Base-by-base conservation (phyloP, 1,139 yeast genomes). In the Hansenula sp. region DNA sequence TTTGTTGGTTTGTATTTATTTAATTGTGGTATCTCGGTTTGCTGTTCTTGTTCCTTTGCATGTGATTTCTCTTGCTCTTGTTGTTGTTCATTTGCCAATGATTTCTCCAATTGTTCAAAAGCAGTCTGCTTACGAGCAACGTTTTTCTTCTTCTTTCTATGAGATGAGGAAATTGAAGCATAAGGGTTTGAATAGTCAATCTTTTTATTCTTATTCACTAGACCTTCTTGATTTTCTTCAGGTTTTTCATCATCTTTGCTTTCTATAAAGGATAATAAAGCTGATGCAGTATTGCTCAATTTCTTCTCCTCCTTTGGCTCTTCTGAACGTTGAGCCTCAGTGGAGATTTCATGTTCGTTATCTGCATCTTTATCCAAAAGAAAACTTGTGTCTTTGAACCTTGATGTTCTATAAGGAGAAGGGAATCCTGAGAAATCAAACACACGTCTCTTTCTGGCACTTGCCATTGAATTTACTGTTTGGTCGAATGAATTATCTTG, bases 361-460 rank as follows among this genome's bases (percentile, higher is more conserved):
- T 48, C 41, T 17, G 50, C 48, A 41, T 57, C 53, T 41, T 51
- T 45, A 35, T 55, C 50, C 42, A 53, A 41, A 66, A 38, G 73
- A 59, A 60, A 63, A 59, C 55, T 73, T 28, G 38, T 13, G 11
- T 36, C 38, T 65, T 52, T 53, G 25, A 57, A 39, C 42, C 60
- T 50, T 45, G 81, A 70, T 1, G 83, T 73, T 53, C 79, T 68
- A 58, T 80, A 81, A 3, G 88, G 88, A 0, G 86, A 77, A 5
- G 88, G 87, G 34, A 81, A 65, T 1, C 79, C 79, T 0, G 84
- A 73, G 54, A 81, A 83, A 51, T 79, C 83, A 49, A 81, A 80
- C 2, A 82, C 68, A 41, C 61, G 63, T 53, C 59, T 66, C 53
- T 43, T 65, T 57, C 48, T 71, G 61, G 43, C 18, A 21, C 51